Conservation (phyloP, 169 alveolate genomes). For the Cryptosporidium sp. region DNA sequence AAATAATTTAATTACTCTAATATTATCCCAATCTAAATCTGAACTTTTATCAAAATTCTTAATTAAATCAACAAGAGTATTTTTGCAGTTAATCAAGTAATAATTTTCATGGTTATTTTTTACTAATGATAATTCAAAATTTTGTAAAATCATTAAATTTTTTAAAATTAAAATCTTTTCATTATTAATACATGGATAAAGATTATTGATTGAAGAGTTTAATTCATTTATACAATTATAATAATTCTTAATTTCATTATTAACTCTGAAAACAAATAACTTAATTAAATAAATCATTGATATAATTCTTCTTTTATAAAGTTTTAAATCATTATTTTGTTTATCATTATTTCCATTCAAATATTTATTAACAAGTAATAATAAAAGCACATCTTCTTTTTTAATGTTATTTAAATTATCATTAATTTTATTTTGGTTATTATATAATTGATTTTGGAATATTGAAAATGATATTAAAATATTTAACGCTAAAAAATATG, state of each 20-base stretch:
- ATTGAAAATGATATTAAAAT: conserved; percentile 41
- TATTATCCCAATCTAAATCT: conserved; percentile 35
- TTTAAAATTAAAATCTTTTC: conserved; percentile 11
- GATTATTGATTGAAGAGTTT: neutral
- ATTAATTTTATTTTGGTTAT: neutral
- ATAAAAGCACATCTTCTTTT: conserved; percentile 31
- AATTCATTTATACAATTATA: neutral
- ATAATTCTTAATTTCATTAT: conserved; percentile 6
- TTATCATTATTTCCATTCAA: conserved; percentile 4
- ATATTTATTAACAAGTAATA: conserved; percentile 9
- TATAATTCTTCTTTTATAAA: conserved; percentile 26
- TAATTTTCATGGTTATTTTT: neutral
- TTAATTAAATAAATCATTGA: conserved; percentile 35
- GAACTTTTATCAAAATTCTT: conserved; percentile 1
- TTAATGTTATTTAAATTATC: neutral
- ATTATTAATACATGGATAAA: conserved; percentile 35
- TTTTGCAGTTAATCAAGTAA: conserved; percentile 1
- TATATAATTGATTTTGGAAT: conserved; percentile 20
- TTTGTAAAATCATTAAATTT: conserved; percentile 22
- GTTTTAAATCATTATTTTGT: neutral
- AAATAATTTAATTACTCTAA: conserved; percentile 19
- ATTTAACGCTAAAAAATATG: conserved; percentile 49
- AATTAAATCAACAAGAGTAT: conserved; percentile 1
- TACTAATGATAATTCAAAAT: neutral
- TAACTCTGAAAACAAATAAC: conserved; percentile 25